phyloP scores from a whole-genome alignment of 352 stramenopile species.

The Globisporangium nodosum region DNA sequence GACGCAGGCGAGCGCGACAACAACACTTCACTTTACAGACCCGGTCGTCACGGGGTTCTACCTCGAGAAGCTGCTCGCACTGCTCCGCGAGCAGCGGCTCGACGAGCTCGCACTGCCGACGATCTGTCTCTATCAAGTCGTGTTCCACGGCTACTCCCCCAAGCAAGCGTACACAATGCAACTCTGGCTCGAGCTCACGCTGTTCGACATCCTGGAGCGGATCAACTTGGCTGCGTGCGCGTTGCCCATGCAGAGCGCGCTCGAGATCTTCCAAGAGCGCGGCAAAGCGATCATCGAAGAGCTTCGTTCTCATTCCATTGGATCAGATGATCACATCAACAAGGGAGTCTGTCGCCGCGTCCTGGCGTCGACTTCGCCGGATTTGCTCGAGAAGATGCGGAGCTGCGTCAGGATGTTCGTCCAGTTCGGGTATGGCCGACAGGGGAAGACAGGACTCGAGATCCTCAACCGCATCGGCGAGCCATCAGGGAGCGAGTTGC shows the following conservation, averaged over 20 bases:
- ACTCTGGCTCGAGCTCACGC: constrained; percentile 51
- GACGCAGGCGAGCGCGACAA: constrained; percentile 2
- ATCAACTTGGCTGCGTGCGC: constrained; percentile 33
- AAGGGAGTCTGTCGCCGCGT: constrained; percentile 8
- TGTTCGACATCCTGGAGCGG: constrained; percentile 41
- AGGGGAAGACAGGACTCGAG: constrained; percentile 50
- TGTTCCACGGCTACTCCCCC: constrained; percentile 35
- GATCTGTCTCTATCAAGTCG: constrained; percentile 46
- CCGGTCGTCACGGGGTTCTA: constrained; percentile 38
- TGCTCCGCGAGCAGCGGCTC: constrained; percentile 27
- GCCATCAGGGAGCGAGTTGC: constrained; percentile 1
- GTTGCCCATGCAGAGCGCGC: constrained; percentile 43
- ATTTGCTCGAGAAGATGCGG: constrained; percentile 26
- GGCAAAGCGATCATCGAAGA: constrained; percentile 39
- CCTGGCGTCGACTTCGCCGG: constrained; percentile 9
- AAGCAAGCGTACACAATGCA: constrained; percentile 25
- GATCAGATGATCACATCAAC: background rate
- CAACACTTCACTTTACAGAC: constrained; percentile 30
- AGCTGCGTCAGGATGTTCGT: constrained; percentile 30
- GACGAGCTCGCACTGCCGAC: constrained; percentile 31
- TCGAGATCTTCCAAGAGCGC: constrained; percentile 42
- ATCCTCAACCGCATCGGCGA: constrained; percentile 21
- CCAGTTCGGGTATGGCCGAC: constrained; percentile 43
- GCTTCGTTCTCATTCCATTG: constrained; percentile 19
- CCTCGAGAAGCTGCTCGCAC: constrained; percentile 36